Percentiles rank a stretch among this genome's conserved stretches.
phyloP scores from a whole-genome alignment of 352 stramenopile genomes.

The Globisporangium heterothallicum region DNA sequence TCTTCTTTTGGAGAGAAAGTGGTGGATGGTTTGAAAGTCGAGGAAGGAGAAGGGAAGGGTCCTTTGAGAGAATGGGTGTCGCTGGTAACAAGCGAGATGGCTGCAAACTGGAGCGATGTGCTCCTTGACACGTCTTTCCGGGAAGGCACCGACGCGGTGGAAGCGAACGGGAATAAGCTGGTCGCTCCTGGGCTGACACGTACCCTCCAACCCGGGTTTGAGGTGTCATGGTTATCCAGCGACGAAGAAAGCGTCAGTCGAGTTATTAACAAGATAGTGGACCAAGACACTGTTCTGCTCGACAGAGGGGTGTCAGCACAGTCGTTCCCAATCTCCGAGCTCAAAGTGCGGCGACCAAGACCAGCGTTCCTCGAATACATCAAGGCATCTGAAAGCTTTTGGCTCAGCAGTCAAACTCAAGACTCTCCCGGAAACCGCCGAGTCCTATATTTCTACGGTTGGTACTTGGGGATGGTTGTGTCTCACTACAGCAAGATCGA shows the following conservation, averaged over 20 bases:
- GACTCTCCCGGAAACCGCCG: conserved; percentile 32
- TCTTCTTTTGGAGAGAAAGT: conserved; percentile 67
- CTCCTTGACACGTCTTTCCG: conserved; percentile 6
- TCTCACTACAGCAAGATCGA: conserved; percentile 35
- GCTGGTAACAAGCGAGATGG: conserved; percentile 32
- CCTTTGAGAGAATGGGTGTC: conserved; percentile 74
- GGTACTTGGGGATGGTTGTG: conserved; percentile 55
- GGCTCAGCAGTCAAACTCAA: conserved; percentile 39
- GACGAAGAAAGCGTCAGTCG: conserved; percentile 25
- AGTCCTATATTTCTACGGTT: conserved; percentile 43
- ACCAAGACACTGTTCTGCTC: conserved; percentile 39
- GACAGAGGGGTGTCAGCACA: conserved; percentile 32
- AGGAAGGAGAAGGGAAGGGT: conserved; percentile 73
- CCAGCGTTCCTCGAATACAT: conserved; percentile 47
- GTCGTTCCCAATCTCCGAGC: conserved; percentile 31
- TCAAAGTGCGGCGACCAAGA: conserved; percentile 37
- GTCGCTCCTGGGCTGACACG: conserved; percentile 21
- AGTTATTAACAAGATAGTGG: conserved; percentile 44
- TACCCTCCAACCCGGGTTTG: conserved; percentile 20
- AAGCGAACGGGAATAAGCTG: conserved; percentile 46
- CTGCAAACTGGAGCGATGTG: conserved; percentile 42
- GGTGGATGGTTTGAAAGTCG: conserved; percentile 46
- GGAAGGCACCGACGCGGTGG: conserved; percentile 19
- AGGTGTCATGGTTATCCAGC: conserved; percentile 28
- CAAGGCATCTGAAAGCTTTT: conserved; percentile 54